phyloP scores from a whole-genome alignment of 305 asterid genomes.

The Fraxinus ornus region DNA sequence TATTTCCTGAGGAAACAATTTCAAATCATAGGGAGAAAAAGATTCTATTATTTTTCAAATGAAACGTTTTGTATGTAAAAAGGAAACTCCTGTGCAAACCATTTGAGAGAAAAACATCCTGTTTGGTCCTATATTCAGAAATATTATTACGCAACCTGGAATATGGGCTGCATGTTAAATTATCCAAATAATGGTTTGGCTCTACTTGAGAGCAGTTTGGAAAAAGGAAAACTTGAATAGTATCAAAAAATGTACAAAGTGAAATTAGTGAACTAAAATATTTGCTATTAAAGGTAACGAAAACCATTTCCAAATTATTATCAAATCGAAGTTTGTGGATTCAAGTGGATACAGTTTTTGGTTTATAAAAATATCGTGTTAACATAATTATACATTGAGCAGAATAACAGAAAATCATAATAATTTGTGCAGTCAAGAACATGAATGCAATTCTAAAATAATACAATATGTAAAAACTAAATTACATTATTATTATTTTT shows the following conservation, averaged over 20 bases:
- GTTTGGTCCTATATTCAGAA: neutral
- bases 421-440: neutral
- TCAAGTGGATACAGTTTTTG: neutral
- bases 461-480: neutral
- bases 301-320: neutral
- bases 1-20: neutral
- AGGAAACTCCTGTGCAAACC: neutral
- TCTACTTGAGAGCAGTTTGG: neutral
- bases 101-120: neutral
- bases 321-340: neutral
- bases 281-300: neutral
- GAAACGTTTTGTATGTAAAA: neutral
- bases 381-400: neutral
- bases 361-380: neutral
- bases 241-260: neutral
- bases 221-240: neutral
- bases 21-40: neutral
- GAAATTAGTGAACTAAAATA: neutral
- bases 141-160: neutral
- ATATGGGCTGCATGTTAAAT: neutral
- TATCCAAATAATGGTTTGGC: neutral
- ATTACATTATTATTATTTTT: neutral
- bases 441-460: neutral
- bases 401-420: neutral
- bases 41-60: neutral